Base-by-base conservation (phyloP, 179 eudicot species). In the Drosera spatulata region DNA sequence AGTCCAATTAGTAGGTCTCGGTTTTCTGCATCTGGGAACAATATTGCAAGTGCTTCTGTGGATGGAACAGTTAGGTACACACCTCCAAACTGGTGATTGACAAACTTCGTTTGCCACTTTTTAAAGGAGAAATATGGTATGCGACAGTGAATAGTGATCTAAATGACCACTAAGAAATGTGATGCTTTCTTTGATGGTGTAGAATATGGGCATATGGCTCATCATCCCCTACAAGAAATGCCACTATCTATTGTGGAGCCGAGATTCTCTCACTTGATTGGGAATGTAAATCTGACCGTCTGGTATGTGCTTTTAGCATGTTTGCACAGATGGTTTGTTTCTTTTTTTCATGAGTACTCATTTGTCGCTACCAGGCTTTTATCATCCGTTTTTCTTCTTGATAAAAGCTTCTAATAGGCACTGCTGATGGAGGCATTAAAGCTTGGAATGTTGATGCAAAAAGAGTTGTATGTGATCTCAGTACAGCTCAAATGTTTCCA, bases 361-460 rank as follows among this genome's bases (percentile, higher is more conserved):
- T 51, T 39, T 45, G 15, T 70, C 64, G 55, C 48, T 40, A 10
- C 49, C 62, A 37, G 33, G 48, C 63, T 46, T 53, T 40, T 66
- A 55, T 5, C 45, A 51, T 38, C 41, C 59, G 33, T 55, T 56
- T 57, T 75, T 79, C 63, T 54, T 68, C 76, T 74, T 79, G 77
- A 73, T 72, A 69, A 77, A 76, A 93, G 99, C 97, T 89, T 78
- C 88, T 93, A 64, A 93, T 89, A 67, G 99, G 99, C 69, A 89
- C 99, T 68, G 91, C 94, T 75, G 85, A 86, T 76, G 95, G 97
- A 71, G 95, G 94, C 76, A 86, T 93, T 70, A 93, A 89, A 77
- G 95, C 99, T 63, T 93, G 99, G 99, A 93, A 93, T 82, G 99
- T 83, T 59, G 99, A 89, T 74, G 86, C 99, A 63, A 93, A 93